Evolutionary conservation across 2,329 filamentous ascomycete species (phyloP), one percentile per base, ranked within the genome.

Genomic region (Thelonectria blattea): DNA sequence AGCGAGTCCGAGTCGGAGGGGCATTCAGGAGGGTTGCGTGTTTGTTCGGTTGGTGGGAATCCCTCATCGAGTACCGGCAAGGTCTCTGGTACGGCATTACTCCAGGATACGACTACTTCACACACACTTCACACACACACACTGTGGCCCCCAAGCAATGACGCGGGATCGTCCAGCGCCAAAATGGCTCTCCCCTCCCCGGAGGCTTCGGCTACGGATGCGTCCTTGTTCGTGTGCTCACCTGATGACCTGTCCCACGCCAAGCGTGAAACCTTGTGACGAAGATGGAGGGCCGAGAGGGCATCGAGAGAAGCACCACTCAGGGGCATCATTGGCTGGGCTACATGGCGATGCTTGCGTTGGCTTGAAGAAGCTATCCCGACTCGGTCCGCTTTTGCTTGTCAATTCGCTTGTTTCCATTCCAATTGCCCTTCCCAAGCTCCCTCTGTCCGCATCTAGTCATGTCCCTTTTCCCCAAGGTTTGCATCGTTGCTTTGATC

Each of bases 261-360:
- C 46, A 30, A 30, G 24, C 20, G 62, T 66, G 65, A 70, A 71
- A 71, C 68, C 65, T 71, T 71, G 67, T 68, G 68, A 52, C 43
- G 57, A 53, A 53, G 43, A 67, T 56, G 66, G 68, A 70, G 48
- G n/a, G n/a, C n/a, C n/a, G n/a, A n/a, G n/a, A n/a, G n/a, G 66
- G 67, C 64, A 61, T 48, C 45, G 27, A 48, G 42, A 39, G 11
- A 22, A 56, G 51, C 58, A 52, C 24, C 37, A 6, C 58, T 8
- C 43, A 32, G 43, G 53, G 39, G n/a, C 39, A 7, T 14, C 48
- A 61, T 58, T 65, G 58, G 58, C 53, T 52, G 51, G 39, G 49
- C n/a, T n/a, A n/a, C 53, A 52, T 45, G 59, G 46, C 24, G 27
- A 22, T 53, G 63, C 42, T 14, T 53, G 30, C 50, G 41, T 51